Evolutionary conservation across 1,284 basidiomycete species (phyloP), one percentile per base, ranked within the genome.

Genomic region (Exobasidium cylindrosporum): DNA sequence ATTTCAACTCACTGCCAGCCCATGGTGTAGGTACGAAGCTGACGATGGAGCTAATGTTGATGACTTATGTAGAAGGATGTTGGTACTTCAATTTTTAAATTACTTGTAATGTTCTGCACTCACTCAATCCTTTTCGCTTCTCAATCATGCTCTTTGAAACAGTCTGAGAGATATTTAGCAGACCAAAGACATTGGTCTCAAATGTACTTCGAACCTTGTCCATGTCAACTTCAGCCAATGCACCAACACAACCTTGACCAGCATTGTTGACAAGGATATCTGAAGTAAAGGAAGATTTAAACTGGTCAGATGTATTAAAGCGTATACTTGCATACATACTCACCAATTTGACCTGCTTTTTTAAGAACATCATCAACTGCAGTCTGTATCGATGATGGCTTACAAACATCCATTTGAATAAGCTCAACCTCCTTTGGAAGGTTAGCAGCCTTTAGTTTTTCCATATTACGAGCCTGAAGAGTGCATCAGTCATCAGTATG

Each of bases 91-190:
- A n/a, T n/a, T n/a, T n/a, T n/a, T n/a, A n/a, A n/a, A n/a, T n/a
- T n/a, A n/a, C n/a, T n/a, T n/a, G n/a, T n/a, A n/a, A n/a, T n/a
- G n/a, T n/a, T n/a, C n/a, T 85, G 72, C 89, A 90, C 57, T 90
- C 83, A 60, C 91, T 85, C 13, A 85, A 77, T 0, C 89, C 89
- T 31, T 82, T 82, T 61, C 82, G 82, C 43, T 83, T 83, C 54
- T 83, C 71, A 4, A 87, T 86, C 89, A 91, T 91, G 70, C 86
- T 82, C 0, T 87, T 87, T 17, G 87, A 83, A 11, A 88, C 87
- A 0, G 85, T 84, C 66, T 86, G 86, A 11, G 85, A 83, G 30
- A 88, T 77, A 7, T 87, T 84, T 28, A 90, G 76, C 24, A 86
- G 82, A 3, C 85, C 83, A 69, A 86, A 87, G 0, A 73, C 71